Conservation (phyloP, 2,329 filamentous ascomycete genomes). For the Neonectria sp. region DNA sequence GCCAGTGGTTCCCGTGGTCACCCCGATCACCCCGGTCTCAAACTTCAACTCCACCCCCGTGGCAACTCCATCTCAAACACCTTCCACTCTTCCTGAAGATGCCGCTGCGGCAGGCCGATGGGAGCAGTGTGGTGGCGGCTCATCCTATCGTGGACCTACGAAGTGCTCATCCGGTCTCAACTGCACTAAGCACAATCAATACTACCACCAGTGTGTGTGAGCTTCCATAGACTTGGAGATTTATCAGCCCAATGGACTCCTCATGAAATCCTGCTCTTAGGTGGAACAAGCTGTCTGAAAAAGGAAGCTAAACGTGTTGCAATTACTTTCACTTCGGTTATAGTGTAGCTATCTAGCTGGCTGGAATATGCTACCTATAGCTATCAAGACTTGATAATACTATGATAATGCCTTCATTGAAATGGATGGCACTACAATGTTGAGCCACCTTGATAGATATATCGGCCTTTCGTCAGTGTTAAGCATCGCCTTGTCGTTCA, state of each 20-base stretch:
- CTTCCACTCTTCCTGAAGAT: background rate
- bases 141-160: slow-evolving; percentile 31
- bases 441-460: no score
- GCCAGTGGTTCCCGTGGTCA: background rate
- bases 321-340: background rate
- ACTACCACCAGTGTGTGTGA: slow-evolving; percentile 44
- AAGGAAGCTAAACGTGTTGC: background rate
- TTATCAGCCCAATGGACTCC: background rate
- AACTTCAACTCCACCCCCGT: background rate
- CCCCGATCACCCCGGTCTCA: background rate
- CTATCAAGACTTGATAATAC: background rate
- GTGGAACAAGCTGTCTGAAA: background rate
- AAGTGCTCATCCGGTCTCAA: slow-evolving; percentile 39
- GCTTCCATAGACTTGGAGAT: background rate
- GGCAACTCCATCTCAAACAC: background rate
- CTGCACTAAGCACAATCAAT: slow-evolving; percentile 42
- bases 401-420: no score
- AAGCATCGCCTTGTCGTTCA: no score
- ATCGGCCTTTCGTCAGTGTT: no score
- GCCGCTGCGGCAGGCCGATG: slow-evolving; percentile 16
- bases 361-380: background rate
- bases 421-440: no score
- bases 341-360: slow-evolving; percentile 1
- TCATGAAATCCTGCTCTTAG: background rate
- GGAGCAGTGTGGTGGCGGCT: slow-evolving; percentile 41